These are phyloP conservation scores for Boletus subcaerulescens DNA, from an alignment of 768 basidiomycete genomes.

Conservation along the genomic window DNA sequence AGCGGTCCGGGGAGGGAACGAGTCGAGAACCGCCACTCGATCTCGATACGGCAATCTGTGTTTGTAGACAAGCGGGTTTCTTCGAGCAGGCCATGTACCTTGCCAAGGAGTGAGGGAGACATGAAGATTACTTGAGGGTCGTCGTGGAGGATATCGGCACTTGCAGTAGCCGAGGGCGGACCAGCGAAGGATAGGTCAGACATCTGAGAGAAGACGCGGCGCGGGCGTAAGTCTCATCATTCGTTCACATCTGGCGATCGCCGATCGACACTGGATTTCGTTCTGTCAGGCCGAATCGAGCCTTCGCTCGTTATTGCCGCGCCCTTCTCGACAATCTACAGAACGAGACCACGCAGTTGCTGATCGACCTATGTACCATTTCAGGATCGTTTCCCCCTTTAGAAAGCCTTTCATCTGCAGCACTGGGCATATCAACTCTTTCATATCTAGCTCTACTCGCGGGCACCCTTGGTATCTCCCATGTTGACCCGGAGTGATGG, in stretches of 20 bases:
- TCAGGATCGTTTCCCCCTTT: constrained; percentile 44
- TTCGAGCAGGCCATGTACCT: constrained; percentile 93
- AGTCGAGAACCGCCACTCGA: constrained; percentile 86
- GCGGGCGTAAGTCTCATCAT: constrained; percentile 58
- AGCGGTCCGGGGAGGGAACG: constrained; percentile 37
- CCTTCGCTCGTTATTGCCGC: constrained; percentile 85
- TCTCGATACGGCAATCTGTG: constrained; percentile 93
- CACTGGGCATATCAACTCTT: constrained; percentile 34
- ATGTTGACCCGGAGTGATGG: constrained; percentile 35
- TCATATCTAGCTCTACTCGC: constrained; percentile 83
- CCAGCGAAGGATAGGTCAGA: constrained; percentile 44
- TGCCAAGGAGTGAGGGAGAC: constrained; percentile 84
- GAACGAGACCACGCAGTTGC: constrained; percentile 82
- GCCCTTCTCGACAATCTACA: constrained; percentile 81
- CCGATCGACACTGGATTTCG: not conserved
- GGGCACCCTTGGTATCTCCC: constrained; percentile 45
- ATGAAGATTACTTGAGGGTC: constrained; percentile 91
- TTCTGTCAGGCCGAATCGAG: constrained; percentile 72
- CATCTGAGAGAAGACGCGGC: constrained; percentile 74
- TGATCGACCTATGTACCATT: constrained; percentile 89
- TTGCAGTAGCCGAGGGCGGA: constrained; percentile 8
- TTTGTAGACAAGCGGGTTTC: constrained; percentile 94
- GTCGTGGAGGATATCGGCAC: constrained; percentile 85
- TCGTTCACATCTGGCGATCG: too few species aligned
- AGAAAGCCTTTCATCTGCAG: constrained; percentile 18